Conservation (phyloP, 2,329 filamentous ascomycete species). For the Aspergillus ibericus region DNA sequence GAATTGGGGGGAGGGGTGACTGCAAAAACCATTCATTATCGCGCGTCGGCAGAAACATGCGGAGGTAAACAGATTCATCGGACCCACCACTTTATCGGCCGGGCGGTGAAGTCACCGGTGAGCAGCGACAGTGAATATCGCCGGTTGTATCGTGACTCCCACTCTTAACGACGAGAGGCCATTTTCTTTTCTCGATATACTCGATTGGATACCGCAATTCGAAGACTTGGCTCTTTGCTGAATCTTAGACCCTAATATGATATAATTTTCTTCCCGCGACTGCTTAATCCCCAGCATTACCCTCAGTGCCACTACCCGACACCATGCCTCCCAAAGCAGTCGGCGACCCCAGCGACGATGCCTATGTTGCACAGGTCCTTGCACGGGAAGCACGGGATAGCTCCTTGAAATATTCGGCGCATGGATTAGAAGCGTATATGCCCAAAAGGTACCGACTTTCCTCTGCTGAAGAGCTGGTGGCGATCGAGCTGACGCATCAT, state of each 20-base stretch:
- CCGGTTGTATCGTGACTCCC: neutral
- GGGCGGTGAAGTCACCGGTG: neutral
- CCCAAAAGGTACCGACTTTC: slow-evolving; percentile 50
- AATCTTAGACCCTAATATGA: neutral
- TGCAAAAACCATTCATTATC: slow-evolving; percentile 2
- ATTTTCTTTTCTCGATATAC: slow-evolving; percentile 2
- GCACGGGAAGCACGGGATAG: slow-evolving; percentile 74
- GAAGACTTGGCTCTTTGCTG: neutral
- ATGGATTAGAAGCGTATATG: slow-evolving; percentile 69
- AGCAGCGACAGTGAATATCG: neutral
- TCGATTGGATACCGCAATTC: neutral
- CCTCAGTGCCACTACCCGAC: neutral
- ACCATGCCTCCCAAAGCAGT: slow-evolving; percentile 37
- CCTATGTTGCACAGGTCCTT: slow-evolving; percentile 75
- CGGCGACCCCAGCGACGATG: slow-evolving; percentile 48
- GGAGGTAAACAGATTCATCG: neutral
- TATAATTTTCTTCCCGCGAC: neutral
- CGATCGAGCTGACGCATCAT: slow-evolving; percentile 7
- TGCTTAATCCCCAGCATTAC: neutral
- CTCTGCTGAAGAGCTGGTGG: neutral
- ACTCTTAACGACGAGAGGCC: neutral
- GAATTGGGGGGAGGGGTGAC: neutral
- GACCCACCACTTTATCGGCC: neutral
- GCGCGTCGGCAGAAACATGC: slow-evolving; percentile 1
- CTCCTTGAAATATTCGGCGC: slow-evolving; percentile 70